Conservation (phyloP, 2,329 filamentous ascomycete species). For the Celoporthe dispersa region DNA sequence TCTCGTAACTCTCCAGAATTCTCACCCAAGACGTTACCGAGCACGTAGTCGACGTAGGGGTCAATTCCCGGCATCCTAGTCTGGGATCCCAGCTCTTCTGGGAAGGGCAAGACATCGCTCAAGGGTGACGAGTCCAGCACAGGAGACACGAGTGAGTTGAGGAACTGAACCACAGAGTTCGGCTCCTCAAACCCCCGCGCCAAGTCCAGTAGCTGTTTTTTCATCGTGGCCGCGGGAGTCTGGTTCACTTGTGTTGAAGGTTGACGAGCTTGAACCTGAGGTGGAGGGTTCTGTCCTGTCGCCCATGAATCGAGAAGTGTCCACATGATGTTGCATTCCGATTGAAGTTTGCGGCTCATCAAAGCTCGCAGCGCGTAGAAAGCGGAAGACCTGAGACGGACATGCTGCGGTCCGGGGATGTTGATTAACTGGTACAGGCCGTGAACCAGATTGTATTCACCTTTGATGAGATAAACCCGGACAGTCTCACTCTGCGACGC, state of each 20-base stretch:
- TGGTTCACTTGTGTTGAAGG: slow-evolving; percentile 28
- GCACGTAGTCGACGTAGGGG: slow-evolving; percentile 87
- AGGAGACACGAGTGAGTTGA: slow-evolving; percentile 74
- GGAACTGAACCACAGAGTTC: slow-evolving; percentile 78
- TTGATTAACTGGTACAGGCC: slow-evolving; percentile 80
- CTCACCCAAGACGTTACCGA: slow-evolving; percentile 76
- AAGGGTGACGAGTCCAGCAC: slow-evolving; percentile 63
- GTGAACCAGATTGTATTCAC: slow-evolving; percentile 68
- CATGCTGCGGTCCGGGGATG: slow-evolving; percentile 56
- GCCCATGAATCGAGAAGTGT: slow-evolving; percentile 78
- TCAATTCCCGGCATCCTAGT: slow-evolving; percentile 84
- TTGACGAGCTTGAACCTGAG: slow-evolving; percentile 34
- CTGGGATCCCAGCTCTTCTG: slow-evolving; percentile 78
- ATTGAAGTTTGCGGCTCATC: slow-evolving; percentile 71
- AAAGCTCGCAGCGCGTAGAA: slow-evolving; percentile 79
- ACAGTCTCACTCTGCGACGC: slow-evolving; percentile 74
- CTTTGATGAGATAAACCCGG: slow-evolving; percentile 71
- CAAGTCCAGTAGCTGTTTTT: slow-evolving; percentile 74
- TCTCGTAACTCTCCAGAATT: slow-evolving; percentile 69
- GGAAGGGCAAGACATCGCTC: slow-evolving; percentile 81
- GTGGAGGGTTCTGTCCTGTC: slow-evolving; percentile 56
- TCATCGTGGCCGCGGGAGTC: slow-evolving; percentile 49
- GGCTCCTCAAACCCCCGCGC: slow-evolving; percentile 83
- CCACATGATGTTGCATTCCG: slow-evolving; percentile 79
- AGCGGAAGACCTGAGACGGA: slow-evolving; percentile 79